A percentile compares a stretch with the other conserved stretches of the same genome.
Conservation (phyloP, 352 stramenopile genomes). For the Phytophthora hybrid region DNA sequence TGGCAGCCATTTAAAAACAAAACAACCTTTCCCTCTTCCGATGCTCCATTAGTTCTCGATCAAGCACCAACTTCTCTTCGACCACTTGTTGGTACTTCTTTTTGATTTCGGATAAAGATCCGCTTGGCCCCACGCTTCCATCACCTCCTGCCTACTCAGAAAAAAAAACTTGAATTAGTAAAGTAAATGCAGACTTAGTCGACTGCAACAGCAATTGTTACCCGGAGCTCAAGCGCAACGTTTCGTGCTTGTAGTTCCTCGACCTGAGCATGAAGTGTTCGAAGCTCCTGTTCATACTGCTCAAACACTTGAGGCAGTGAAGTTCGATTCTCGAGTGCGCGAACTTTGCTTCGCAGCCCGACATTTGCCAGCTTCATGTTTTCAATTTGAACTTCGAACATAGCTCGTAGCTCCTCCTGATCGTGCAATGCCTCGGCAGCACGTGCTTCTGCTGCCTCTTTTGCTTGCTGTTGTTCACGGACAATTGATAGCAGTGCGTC, state of each 20-base stretch:
- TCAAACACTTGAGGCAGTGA: slow-evolving; percentile 65
- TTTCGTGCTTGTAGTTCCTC: slow-evolving; percentile 69
- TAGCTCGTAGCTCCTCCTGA: slow-evolving; percentile 56
- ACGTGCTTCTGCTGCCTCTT: slow-evolving; percentile 57
- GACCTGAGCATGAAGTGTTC: slow-evolving; percentile 58
- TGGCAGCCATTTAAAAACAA: not conserved
- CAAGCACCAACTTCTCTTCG: slow-evolving; percentile 67
- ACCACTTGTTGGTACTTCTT: slow-evolving; percentile 70
- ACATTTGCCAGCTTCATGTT: slow-evolving; percentile 81
- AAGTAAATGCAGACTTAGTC: no score
- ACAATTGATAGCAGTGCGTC: slow-evolving; percentile 80
- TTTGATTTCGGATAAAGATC: slow-evolving; percentile 56
- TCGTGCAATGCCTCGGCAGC: slow-evolving; percentile 58
- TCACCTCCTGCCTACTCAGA: slow-evolving; percentile 18
- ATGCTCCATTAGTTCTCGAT: slow-evolving; percentile 62
- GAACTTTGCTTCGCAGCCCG: slow-evolving; percentile 70
- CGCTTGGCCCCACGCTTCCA: slow-evolving; percentile 11
- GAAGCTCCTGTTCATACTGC: slow-evolving; percentile 77
- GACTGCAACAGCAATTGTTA: slow-evolving; percentile 14
- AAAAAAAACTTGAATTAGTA: not conserved
- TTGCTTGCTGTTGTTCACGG: slow-evolving; percentile 72
- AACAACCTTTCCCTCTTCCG: slow-evolving; percentile 67
- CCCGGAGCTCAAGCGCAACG: slow-evolving; percentile 71
- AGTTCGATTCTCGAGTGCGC: slow-evolving; percentile 61
- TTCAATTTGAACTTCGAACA: slow-evolving; percentile 78